Conservation (phyloP, 495 filamentous ascomycete species). For the Penicilliopsis zonata region DNA sequence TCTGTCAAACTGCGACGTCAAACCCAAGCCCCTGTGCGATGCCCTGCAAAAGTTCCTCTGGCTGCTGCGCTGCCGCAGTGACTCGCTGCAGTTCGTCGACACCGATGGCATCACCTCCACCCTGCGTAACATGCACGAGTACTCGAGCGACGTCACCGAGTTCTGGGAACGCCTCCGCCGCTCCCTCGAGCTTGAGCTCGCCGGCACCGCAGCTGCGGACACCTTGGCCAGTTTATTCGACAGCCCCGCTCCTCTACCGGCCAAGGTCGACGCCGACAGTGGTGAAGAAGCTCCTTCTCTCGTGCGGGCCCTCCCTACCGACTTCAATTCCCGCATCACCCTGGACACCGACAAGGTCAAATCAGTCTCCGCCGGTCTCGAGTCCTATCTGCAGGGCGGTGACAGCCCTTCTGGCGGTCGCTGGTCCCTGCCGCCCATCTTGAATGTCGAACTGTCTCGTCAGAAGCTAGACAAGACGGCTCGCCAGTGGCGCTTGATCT, state of each 20-base stretch:
- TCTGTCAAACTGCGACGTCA: constrained; percentile 30
- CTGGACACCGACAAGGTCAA: constrained; percentile 23
- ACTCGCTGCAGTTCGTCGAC: constrained; percentile 29
- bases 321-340: constrained; percentile 29
- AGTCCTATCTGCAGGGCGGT: constrained; percentile 18
- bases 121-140: constrained; percentile 31
- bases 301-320: constrained; percentile 22
- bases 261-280: no score
- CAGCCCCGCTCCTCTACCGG: constrained; percentile 11
- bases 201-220: constrained; percentile 26
- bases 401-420: no score
- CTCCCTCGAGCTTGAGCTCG: constrained; percentile 39
- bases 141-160: constrained; percentile 32
- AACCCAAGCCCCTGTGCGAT: constrained; percentile 39
- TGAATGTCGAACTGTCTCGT: constrained; percentile 48
- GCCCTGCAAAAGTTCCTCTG: constrained; percentile 35
- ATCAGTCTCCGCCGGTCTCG: constrained; percentile 20
- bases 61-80: constrained; percentile 23
- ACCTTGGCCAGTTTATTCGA: constrained; percentile 36
- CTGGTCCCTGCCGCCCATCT: constrained; percentile 34
- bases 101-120: constrained; percentile 31
- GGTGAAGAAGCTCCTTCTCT: constrained; percentile 4
- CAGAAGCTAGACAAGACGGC: constrained; percentile 39
- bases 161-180: constrained; percentile 44
- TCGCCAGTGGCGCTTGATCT: constrained; percentile 46